Conservation (phyloP, 306 rosid species). For the Argentina anserina region DNA sequence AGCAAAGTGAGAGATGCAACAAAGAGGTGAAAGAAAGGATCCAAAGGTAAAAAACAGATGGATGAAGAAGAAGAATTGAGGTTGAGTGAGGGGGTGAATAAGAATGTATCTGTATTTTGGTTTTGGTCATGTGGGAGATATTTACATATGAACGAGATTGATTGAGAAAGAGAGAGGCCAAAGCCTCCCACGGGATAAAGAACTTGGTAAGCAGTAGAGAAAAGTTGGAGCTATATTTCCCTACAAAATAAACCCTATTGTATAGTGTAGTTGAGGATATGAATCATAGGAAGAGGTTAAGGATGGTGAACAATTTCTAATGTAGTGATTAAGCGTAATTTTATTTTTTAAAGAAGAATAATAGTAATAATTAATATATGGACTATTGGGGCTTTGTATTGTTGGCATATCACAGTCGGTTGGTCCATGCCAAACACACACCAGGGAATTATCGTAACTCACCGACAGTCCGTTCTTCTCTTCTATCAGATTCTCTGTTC, state of each 20-base stretch:
- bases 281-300: constrained; percentile 3
- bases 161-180: neutral
- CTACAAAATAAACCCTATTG: neutral
- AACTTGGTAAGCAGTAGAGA: neutral
- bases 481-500: neutral
- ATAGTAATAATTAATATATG: neutral
- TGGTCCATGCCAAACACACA: neutral
- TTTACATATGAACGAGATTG: neutral
- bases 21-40: constrained; percentile 27
- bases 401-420: neutral
- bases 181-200: neutral
- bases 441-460: neutral
- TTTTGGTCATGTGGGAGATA: neutral
- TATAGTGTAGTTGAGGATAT: neutral
- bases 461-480: constrained; percentile 1
- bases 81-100: constrained; percentile 61
- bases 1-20: constrained; percentile 46
- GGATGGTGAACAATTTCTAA: constrained; percentile 9
- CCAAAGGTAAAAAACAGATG: constrained; percentile 28
- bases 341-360: neutral
- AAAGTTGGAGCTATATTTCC: constrained; percentile 6
- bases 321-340: neutral
- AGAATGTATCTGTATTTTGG: constrained; percentile 47
- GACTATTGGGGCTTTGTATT: neutral
- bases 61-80: constrained; percentile 7